phyloP scores from a whole-genome alignment of 164 flowering plant species.

The Chimonanthus salicifolius region DNA sequence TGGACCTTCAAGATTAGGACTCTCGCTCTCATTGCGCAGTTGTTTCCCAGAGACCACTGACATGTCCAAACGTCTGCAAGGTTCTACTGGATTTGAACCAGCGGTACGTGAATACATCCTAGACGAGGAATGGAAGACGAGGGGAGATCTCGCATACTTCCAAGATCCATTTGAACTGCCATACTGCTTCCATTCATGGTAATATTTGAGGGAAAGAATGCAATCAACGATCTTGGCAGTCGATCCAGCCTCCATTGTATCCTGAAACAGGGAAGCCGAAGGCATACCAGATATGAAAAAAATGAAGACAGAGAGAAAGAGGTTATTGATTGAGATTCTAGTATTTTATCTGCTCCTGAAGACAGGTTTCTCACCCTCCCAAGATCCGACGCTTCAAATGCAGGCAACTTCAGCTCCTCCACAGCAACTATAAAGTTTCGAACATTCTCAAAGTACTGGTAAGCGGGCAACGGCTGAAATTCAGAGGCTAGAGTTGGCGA shows the following conservation, averaged over 20 bases:
- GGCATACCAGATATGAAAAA: background rate
- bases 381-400: conserved; percentile 90
- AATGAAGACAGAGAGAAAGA: background rate
- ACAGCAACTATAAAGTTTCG: conserved; percentile 75
- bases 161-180: conserved; percentile 37
- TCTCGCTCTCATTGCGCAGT: conserved; percentile 13
- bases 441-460: conserved; percentile 90
- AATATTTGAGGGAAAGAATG: conserved; percentile 65
- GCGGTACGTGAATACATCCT: conserved; percentile 26
- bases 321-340: background rate
- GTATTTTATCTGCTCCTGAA: background rate
- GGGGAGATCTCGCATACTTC: conserved; percentile 54
- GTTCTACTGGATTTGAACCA: conserved; percentile 14
- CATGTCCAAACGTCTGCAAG: conserved; percentile 63
- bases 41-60: conserved; percentile 27
- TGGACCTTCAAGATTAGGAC: conserved; percentile 37
- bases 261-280: conserved; percentile 32
- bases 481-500: conserved; percentile 39
- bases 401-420: conserved; percentile 65
- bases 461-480: conserved; percentile 73
- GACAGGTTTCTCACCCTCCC: conserved; percentile 53
- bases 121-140: conserved; percentile 35
- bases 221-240: conserved; percentile 78
- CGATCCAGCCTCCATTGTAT: conserved; percentile 57
- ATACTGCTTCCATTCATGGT: conserved; percentile 66